Evolutionary conservation across 192 early-diverging fungal species (phyloP).

Genomic region (Coemansia reversa): DNA sequence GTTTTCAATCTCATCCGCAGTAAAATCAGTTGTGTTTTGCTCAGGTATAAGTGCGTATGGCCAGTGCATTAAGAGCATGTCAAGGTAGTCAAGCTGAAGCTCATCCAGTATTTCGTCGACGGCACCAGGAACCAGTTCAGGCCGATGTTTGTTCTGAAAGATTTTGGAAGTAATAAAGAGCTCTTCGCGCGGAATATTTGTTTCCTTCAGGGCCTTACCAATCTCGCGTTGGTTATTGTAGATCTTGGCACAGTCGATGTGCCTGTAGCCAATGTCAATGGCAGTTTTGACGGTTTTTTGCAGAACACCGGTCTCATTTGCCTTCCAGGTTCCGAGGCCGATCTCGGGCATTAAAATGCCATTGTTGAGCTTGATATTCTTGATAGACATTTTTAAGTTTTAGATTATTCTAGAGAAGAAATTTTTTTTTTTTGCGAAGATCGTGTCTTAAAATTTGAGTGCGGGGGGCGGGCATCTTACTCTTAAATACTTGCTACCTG

Average conservation of each 20-base stretch:
- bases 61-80: conserved; percentile 87
- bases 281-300: conserved; percentile 62
- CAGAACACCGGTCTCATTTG: conserved; percentile 55
- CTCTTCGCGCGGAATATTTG: conserved; percentile 64
- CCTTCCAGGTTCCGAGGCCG: conserved; percentile 67
- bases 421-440: no score
- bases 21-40: conserved; percentile 26
- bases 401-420: no score
- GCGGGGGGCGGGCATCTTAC: no score
- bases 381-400: conserved; percentile 18
- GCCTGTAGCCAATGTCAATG: conserved; percentile 66
- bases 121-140: conserved; percentile 62
- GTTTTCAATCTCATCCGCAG: conserved; percentile 39
- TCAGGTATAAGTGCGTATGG: conserved; percentile 63
- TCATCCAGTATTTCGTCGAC: conserved; percentile 65
- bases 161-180: conserved; percentile 82
- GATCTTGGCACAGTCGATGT: conserved; percentile 66
- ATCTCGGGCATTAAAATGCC: conserved; percentile 64
- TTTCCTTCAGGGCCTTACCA: conserved; percentile 68
- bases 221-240: conserved; percentile 82
- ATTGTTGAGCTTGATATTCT: conserved; percentile 60
- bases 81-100: conserved; percentile 73
- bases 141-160: conserved; percentile 65
- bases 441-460: no score
- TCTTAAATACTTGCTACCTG: no score